phyloP scores from a whole-genome alignment of 495 filamentous ascomycete genomes.

The Podospora appendiculata region DNA sequence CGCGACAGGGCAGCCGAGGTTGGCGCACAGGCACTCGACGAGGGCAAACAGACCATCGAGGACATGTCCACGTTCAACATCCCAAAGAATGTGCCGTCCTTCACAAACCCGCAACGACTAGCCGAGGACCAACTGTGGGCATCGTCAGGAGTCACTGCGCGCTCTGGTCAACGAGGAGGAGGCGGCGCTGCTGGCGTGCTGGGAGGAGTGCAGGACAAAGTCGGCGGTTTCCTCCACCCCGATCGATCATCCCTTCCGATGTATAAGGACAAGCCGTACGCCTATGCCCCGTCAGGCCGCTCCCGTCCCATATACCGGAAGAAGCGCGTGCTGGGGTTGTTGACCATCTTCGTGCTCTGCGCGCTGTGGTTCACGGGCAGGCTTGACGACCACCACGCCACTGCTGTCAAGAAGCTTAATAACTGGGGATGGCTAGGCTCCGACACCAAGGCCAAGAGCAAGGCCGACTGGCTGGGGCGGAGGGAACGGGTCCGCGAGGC shows the following conservation, averaged over 20 bases:
- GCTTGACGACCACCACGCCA: constrained; percentile 32
- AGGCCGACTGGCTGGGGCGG: constrained; percentile 64
- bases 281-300: constrained; percentile 48
- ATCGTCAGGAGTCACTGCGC: constrained; percentile 20
- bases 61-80: constrained; percentile 57
- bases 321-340: constrained; percentile 44
- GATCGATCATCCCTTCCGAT: constrained; percentile 66
- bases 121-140: constrained; percentile 64
- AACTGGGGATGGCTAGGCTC: constrained; percentile 36
- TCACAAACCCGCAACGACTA: constrained; percentile 58
- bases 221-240: constrained; percentile 37
- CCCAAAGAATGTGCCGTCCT: constrained; percentile 63
- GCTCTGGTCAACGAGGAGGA: constrained; percentile 11
- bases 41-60: constrained; percentile 15
- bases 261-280: constrained; percentile 98
- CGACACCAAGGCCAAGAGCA: constrained; percentile 21
- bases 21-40: constrained; percentile 33
- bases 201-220: constrained; percentile 34
- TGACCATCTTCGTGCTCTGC: constrained; percentile 42
- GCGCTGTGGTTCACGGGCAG: constrained; percentile 53
- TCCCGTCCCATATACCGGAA: constrained; percentile 40
- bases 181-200: constrained; percentile 30
- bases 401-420: constrained; percentile 17
- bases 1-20: constrained; percentile 34
- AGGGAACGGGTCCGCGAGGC: constrained; percentile 83